These are phyloP conservation scores for Phytophthora colocasiae DNA, from an alignment of 352 stramenopile genomes.

Conservation along the genomic window DNA sequence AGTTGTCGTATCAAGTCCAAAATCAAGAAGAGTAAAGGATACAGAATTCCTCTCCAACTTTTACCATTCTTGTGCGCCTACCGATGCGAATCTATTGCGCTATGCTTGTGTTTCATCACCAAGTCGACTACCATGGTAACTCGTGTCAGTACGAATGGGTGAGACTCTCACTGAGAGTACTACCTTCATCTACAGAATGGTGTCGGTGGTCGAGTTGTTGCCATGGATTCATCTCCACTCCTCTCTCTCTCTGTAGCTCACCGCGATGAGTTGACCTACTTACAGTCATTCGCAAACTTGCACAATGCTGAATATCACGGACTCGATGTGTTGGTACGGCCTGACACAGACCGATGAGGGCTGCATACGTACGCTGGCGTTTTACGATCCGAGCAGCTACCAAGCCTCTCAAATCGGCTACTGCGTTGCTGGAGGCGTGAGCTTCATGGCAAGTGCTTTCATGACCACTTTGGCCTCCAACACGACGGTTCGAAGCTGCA, in stretches of 20 bases:
- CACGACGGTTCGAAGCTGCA: no score
- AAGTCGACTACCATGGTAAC: conserved; percentile 14
- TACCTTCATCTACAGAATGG: conserved; percentile 17
- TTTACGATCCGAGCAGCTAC: conserved; percentile 28
- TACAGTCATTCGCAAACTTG: conserved; percentile 19
- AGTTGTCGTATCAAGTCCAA: conserved; percentile 13
- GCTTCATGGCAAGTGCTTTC: conserved; percentile 12
- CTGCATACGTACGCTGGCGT: conserved; percentile 31
- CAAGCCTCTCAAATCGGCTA: conserved; percentile 18
- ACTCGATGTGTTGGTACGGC: conserved; percentile 32
- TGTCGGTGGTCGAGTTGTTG: conserved; percentile 9
- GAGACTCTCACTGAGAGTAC: conserved; percentile 1
- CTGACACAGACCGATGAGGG: conserved; percentile 22
- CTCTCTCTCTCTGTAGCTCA: background rate
- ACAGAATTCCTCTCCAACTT: background rate
- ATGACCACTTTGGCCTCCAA: conserved; percentile 24
- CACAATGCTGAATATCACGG: conserved; percentile 36
- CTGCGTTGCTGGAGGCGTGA: conserved; percentile 12
- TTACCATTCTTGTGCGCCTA: no score
- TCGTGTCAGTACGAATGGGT: conserved; percentile 8
- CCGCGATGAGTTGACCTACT: background rate
- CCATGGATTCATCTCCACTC: background rate
- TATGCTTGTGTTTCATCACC: conserved; percentile 3
- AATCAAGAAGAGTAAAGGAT: conserved; percentile 21
- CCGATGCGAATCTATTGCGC: conserved; percentile 7